Conservation (phyloP, 2,329 filamentous ascomycete genomes). For the Diaporthe helianthi region DNA sequence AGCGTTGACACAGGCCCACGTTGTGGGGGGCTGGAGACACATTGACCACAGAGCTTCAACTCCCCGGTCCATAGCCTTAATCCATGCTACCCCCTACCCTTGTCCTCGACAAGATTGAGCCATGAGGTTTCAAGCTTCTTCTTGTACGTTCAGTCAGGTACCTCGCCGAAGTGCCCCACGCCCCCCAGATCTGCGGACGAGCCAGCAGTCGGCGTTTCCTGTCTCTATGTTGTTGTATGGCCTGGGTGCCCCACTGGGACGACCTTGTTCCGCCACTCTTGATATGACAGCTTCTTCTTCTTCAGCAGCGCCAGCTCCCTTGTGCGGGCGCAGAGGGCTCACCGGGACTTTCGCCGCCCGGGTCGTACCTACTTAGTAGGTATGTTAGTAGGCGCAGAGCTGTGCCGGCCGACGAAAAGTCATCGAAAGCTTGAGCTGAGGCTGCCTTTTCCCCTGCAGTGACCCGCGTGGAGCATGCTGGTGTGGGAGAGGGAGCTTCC, state of each 20-base stretch:
- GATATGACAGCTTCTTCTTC: constrained; percentile 2
- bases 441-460: not conserved
- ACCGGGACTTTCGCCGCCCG: not conserved
- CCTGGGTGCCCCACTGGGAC: constrained; percentile 3
- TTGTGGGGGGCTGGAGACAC: constrained; percentile 31
- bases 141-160: not conserved
- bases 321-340: not conserved
- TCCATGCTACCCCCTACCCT: constrained; percentile 26
- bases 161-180: constrained; percentile 15
- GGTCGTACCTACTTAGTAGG: no score
- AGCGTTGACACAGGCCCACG: constrained; percentile 25
- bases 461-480: not conserved
- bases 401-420: not conserved
- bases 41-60: constrained; percentile 19
- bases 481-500: constrained; percentile 7
- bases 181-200: constrained; percentile 2
- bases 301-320: not conserved
- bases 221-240: constrained; percentile 2
- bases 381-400: not conserved
- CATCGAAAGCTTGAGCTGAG: not conserved
- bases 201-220: constrained; percentile 19
- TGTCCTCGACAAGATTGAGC: constrained; percentile 17
- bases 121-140: constrained; percentile 28
- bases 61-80: constrained; percentile 29
- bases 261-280: constrained; percentile 5